Conservation (phyloP, 768 basidiomycete species). For the Tricholoma terreum region DNA sequence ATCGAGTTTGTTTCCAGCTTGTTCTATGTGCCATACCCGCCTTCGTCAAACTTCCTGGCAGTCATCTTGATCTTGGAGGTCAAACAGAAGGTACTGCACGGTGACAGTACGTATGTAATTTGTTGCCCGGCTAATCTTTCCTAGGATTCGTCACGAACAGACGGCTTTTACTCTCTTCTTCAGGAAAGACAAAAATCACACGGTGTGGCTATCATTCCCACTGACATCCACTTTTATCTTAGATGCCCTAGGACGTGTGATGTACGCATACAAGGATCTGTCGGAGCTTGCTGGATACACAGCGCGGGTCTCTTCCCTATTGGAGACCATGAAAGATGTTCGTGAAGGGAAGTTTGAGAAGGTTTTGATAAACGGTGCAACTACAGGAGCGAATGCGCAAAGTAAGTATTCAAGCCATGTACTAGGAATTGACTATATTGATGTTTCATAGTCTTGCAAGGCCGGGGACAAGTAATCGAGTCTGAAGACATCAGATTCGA, state of each 20-base stretch:
- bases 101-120: neutral
- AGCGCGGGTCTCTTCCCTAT: conserved; percentile 79
- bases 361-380: conserved; percentile 73
- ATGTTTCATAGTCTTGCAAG: conserved; percentile 60
- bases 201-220: neutral
- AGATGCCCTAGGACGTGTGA: conserved; percentile 94
- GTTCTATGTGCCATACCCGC: conserved; percentile 91
- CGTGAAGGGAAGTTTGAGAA: conserved; percentile 85
- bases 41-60: conserved; percentile 83
- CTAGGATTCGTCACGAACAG: conserved; percentile 96
- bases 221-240: conserved; percentile 2
- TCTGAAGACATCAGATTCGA: conserved; percentile 92
- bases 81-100: conserved; percentile 75
- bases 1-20: conserved; percentile 40
- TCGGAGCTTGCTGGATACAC: conserved; percentile 96
- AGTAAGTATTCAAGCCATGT: conserved; percentile 44
- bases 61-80: conserved; percentile 69
- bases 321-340: conserved; percentile 90
- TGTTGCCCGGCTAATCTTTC: neutral
- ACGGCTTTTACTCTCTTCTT: conserved; percentile 81
- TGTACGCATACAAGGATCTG: conserved; percentile 98
- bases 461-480: conserved; percentile 75
- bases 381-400: conserved; percentile 67
- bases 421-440: neutral
- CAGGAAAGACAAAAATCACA: conserved; percentile 43